Evolutionary conservation across 1,139 yeast genomes (phyloP).

Genomic region (Sugiyamaella paludigena): DNA sequence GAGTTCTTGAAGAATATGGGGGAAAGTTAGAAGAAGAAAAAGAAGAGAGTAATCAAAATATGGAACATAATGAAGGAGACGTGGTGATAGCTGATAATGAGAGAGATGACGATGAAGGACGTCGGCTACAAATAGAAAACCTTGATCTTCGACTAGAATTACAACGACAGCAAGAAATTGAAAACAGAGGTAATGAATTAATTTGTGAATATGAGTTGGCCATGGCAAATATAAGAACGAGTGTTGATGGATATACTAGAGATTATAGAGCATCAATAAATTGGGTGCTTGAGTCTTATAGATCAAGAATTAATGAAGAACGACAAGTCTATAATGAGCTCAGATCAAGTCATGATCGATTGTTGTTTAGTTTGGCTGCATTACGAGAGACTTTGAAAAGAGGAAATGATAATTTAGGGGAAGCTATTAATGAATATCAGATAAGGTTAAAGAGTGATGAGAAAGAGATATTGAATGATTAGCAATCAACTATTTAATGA

Average conservation of each 20-base stretch:
- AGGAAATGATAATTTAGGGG: conserved; percentile 2
- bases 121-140: conserved; percentile 22
- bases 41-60: background rate
- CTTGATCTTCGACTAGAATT: conserved; percentile 28
- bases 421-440: conserved; percentile 9
- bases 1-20: conserved; percentile 18
- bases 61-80: conserved; percentile 11
- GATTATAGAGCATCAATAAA: conserved; percentile 24
- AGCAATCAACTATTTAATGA: too few species aligned
- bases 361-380: conserved; percentile 20
- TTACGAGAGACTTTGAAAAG: conserved; percentile 14
- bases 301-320: conserved; percentile 27
- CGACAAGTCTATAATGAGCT: conserved; percentile 20
- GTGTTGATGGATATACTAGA: conserved; percentile 21
- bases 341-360: conserved; percentile 20
- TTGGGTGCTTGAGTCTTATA: conserved; percentile 25
- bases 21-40: conserved; percentile 1
- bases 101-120: conserved; percentile 12
- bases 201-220: conserved; percentile 27
- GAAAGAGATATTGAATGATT: too few species aligned
- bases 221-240: conserved; percentile 22
- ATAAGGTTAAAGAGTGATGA: background rate
- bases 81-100: conserved; percentile 7
- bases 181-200: conserved; percentile 23
- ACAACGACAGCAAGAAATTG: conserved; percentile 29